These are phyloP conservation scores for Capsicum baccatum DNA, from an alignment of 257 asterid genomes.

Conservation along the genomic window DNA sequence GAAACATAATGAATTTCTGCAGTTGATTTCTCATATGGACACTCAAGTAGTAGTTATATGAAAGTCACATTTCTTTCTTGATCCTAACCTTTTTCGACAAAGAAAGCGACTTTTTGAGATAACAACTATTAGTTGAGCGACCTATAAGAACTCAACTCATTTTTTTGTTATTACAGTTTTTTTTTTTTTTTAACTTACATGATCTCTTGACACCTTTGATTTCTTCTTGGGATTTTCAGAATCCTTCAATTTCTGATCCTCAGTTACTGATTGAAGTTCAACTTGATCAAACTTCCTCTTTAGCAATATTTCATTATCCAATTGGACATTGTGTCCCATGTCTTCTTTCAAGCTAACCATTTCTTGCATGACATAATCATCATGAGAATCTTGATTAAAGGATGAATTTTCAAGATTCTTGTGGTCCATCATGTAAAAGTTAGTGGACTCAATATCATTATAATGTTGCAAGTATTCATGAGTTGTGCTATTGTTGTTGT, in stretches of 20 bases:
- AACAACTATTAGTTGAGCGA: not conserved
- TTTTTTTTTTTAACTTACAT: constrained; percentile 42
- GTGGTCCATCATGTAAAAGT: constrained; percentile 37
- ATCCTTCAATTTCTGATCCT: constrained; percentile 6
- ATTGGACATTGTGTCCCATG: not conserved
- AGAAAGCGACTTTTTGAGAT: not conserved
- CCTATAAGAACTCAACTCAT: not conserved
- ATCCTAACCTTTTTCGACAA: no score
- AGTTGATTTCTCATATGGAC: not conserved
- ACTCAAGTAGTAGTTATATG: not conserved
- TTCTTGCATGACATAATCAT: not conserved
- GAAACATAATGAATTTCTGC: not conserved
- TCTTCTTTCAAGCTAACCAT: not conserved
- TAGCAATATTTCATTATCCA: constrained; percentile 35
- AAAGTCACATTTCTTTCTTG: no score
- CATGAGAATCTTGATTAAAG: constrained; percentile 7
- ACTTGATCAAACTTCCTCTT: constrained; percentile 49
- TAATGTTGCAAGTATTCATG: not conserved
- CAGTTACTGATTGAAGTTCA: constrained; percentile 24
- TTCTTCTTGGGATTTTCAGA: constrained; percentile 53
- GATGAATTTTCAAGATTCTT: constrained; percentile 22
- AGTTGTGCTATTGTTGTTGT: not conserved
- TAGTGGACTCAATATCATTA: constrained; percentile 36
- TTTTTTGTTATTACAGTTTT: not conserved
- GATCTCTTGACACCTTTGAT: constrained; percentile 48